phyloP scores from a whole-genome alignment of 257 asterid genomes.

The Perilla frutescens region DNA sequence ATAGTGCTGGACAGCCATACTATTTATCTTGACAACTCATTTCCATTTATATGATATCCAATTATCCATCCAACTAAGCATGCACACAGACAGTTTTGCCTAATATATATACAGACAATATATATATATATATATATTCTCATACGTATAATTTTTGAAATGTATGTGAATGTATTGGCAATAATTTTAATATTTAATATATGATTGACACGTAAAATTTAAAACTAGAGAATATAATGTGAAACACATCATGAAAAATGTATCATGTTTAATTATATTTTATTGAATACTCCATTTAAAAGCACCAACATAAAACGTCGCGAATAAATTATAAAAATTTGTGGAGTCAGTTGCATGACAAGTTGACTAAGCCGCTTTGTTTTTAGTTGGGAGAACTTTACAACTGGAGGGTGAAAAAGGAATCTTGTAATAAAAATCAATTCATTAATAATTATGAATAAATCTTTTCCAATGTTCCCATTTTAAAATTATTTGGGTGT shows the following conservation, averaged over 20 bases:
- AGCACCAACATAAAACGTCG: no score
- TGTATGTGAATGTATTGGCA: no score
- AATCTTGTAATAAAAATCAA: neutral
- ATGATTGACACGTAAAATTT: no score
- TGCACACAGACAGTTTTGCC: neutral
- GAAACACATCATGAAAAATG: no score
- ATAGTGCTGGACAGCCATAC: neutral
- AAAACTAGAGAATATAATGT: no score
- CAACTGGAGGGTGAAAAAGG: slow-evolving; percentile 19
- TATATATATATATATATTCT: no score
- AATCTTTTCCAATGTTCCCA: no score
- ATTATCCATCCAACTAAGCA: neutral
- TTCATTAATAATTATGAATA: neutral
- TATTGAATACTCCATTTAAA: no score
- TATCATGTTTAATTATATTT: no score
- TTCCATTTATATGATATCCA: neutral
- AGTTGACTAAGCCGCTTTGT: slow-evolving; percentile 5
- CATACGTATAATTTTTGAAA: no score
- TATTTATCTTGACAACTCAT: neutral
- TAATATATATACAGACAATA: neutral
- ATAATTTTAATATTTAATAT: no score
- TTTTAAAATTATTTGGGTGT: no score
- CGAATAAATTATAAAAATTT: neutral
- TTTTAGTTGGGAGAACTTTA: slow-evolving; percentile 17
- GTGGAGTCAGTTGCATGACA: slow-evolving; percentile 19